Base-by-base conservation (phyloP, 1,284 basidiomycete species). In the Athelia psychrophila region DNA sequence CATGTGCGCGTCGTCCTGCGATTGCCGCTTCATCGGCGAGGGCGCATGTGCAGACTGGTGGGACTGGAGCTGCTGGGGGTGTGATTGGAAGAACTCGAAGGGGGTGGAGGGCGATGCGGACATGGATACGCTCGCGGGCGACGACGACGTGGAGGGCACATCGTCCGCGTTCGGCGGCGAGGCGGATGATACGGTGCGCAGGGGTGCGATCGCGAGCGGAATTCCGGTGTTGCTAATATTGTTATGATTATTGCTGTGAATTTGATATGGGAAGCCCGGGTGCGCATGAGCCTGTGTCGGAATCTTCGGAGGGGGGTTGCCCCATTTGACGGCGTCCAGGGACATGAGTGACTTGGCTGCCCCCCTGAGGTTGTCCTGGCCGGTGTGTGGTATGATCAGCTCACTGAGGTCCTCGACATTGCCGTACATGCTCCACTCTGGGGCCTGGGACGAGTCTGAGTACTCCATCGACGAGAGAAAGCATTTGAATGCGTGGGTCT, bases 291-390 rank as follows among this genome's bases (percentile, higher is more conserved):
- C 27, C 53, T 46, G 44, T 8, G 44, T 8, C 8, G 44, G 8
- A 6, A 20, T 18, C 10, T 24, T 46, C 22, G 19, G 19, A 5
- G 22, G 19, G 22, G 20, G 19, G 53, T 50, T 59, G 63, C 50
- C 54, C 56, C 73, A 72, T 16, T 63, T 57, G 33, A 63, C 63
- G 16, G 70, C 57, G 56, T 83, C 81, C 48, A 86, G 72, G 12
- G 81, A 70, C 77, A 87, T 84, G 50, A 87, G 76, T 63, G 85
- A 82, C 65, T 86, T 88, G 0, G 87, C 90, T 0, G 86, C 87
- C 63, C 84, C 86, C 46, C 81, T 68, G 53, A 90, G 74, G 10
- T 82, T 81, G 52, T 88, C 80, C 51, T 73, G 80, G 35, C 74
- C 44, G 4, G 68, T 48, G 8, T 46, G 66, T 1, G 66, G 67